Evolutionary conservation across 2,329 filamentous ascomycete species (phyloP).

Genomic region (Cyphellophora attinorum): DNA sequence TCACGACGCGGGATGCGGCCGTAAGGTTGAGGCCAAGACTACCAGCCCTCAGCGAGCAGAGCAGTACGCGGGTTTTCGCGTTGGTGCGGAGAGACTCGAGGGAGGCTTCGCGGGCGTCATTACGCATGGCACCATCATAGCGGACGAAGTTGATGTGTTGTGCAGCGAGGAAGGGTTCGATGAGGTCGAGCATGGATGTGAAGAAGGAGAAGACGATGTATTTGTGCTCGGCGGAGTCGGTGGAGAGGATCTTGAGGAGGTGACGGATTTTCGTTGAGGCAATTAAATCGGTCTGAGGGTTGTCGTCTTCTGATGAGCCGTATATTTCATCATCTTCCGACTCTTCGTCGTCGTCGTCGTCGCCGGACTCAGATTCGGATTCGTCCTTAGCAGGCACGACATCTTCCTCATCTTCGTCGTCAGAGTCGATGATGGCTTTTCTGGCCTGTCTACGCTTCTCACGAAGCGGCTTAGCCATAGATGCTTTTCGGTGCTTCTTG

Average conservation of each 20-base stretch:
- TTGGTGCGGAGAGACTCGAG: conserved; percentile 68
- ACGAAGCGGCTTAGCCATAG: conserved; percentile 43
- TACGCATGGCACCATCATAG: conserved; percentile 92
- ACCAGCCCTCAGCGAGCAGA: conserved; percentile 91
- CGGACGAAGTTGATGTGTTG: conserved; percentile 71
- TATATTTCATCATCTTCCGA: conserved; percentile 30
- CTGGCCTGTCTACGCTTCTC: conserved; percentile 24
- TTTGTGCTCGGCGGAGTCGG: conserved; percentile 74
- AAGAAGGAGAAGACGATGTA: conserved; percentile 99
- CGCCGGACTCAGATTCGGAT: conserved; percentile 26
- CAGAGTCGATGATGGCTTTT: conserved; percentile 41
- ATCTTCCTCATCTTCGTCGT: conserved; percentile 71
- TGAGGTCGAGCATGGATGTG: conserved; percentile 92
- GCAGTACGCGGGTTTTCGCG: conserved; percentile 64
- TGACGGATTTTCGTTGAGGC: conserved; percentile 84
- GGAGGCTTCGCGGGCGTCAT: conserved; percentile 82
- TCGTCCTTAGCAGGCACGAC: conserved; percentile 38
- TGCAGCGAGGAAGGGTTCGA: conserved; percentile 78
- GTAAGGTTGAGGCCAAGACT: conserved; percentile 89
- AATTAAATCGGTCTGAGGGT: conserved; percentile 23
- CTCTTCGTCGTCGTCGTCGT: conserved; percentile 31
- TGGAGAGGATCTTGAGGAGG: conserved; percentile 68
- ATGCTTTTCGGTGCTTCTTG: conserved; percentile 30
- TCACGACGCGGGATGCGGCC: conserved; percentile 83
- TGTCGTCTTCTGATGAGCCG: conserved; percentile 34